Evolutionary conservation across 2,329 filamentous ascomycete genomes (phyloP).

Genomic region (Myriosclerotinia curreyana): DNA sequence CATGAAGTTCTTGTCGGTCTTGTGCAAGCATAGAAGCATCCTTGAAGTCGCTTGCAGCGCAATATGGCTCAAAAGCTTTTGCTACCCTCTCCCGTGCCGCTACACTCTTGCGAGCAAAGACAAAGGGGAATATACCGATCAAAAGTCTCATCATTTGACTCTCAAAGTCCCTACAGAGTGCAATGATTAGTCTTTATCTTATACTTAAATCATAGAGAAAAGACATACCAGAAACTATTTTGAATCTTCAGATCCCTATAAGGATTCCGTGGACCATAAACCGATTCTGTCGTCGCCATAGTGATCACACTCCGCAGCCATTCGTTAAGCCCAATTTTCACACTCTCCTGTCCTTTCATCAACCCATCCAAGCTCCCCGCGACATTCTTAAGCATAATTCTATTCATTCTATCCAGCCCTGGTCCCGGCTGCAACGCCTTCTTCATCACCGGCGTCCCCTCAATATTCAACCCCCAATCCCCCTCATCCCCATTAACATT

Average conservation of each 20-base stretch:
- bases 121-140: slow-evolving; percentile 17
- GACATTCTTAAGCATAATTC: slow-evolving; percentile 10
- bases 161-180: slow-evolving; percentile 34
- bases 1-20: too few species aligned
- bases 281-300: slow-evolving; percentile 8
- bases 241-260: slow-evolving; percentile 1
- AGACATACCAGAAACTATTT: slow-evolving; percentile 16
- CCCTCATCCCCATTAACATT: slow-evolving; percentile 42
- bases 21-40: too few species aligned
- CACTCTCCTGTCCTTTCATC: not conserved
- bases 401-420: slow-evolving; percentile 16
- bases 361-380: slow-evolving; percentile 2
- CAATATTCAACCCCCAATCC: slow-evolving; percentile 13
- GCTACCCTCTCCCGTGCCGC: not conserved
- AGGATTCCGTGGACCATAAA: slow-evolving; percentile 23
- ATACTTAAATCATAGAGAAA: slow-evolving; percentile 22
- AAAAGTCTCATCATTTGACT: slow-evolving; percentile 36
- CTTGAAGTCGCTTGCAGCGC: too few species aligned
- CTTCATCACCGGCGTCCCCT: slow-evolving; percentile 1
- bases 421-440: not conserved
- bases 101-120: slow-evolving; percentile 21
- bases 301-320: slow-evolving; percentile 7
- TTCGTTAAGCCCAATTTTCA: not conserved
- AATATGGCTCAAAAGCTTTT: too few species aligned
- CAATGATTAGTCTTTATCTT: slow-evolving; percentile 20